A percentile compares a stretch with the other conserved stretches of the same genome.
Evolutionary conservation across 2,329 filamentous ascomycete genomes (phyloP).

Genomic region (Botrytis tulipae): DNA sequence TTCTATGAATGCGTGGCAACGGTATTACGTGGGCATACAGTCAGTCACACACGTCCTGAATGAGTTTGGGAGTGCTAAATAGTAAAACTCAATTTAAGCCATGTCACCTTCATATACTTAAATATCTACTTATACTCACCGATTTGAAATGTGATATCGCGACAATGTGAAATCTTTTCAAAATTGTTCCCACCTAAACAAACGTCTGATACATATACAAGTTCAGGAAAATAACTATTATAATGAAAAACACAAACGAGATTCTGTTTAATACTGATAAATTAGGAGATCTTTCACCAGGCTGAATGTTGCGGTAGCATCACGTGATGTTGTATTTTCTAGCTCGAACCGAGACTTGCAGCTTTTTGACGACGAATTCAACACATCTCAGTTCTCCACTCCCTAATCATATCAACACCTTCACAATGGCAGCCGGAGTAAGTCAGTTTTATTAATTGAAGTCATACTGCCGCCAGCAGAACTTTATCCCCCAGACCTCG

Average conservation of each 20-base stretch:
- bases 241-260: neutral
- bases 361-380: constrained; percentile 31
- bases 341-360: constrained; percentile 23
- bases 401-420: constrained; percentile 48
- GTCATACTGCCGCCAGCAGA: neutral
- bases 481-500: neutral
- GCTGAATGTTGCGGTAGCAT: constrained; percentile 2
- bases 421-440: constrained; percentile 67
- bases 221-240: neutral
- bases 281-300: neutral
- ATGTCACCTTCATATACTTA: constrained; percentile 9
- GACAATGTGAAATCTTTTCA: neutral
- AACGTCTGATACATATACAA: neutral
- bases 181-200: too few species aligned
- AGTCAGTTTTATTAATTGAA: constrained; percentile 44
- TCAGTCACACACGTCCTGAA: constrained; percentile 12
- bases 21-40: constrained; percentile 19
- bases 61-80: constrained; percentile 5
- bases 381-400: constrained; percentile 47
- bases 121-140: neutral
- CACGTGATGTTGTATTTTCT: constrained; percentile 28
- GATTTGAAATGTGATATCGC: neutral
- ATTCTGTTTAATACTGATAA: too few species aligned
- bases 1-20: constrained; percentile 3
- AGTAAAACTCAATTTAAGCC: constrained; percentile 13